Percentiles rank a stretch among this genome's conserved stretches.
Evolutionary conservation across 192 early-diverging fungal genomes (phyloP).

Genomic region (Entomortierella lignicola): DNA sequence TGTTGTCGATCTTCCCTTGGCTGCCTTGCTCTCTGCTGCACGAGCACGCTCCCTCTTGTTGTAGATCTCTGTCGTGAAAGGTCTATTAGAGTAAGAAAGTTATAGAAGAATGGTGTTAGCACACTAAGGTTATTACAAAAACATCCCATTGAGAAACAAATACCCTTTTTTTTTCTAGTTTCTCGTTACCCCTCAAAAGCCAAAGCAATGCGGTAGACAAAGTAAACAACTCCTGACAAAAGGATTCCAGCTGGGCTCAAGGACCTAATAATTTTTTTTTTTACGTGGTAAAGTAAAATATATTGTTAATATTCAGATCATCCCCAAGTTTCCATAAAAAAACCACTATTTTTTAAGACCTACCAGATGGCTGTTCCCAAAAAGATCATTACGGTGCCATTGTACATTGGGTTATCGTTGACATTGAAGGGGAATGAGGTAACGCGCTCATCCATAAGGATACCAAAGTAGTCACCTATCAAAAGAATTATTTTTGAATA

Average conservation of each 20-base stretch:
- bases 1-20: slow-evolving; percentile 5
- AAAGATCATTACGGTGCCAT: slow-evolving; percentile 89
- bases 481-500: not conserved
- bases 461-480: slow-evolving; percentile 95
- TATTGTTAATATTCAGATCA: not conserved
- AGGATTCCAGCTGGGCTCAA: slow-evolving; percentile 79
- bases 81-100: slow-evolving; percentile 56
- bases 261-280: slow-evolving; percentile 58
- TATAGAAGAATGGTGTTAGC: not conserved
- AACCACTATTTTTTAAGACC: slow-evolving; percentile 22
- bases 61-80: slow-evolving; percentile 88
- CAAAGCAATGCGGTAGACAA: slow-evolving; percentile 83
- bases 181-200: slow-evolving; percentile 80
- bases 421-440: slow-evolving; percentile 94
- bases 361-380: slow-evolving; percentile 86
- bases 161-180: no score
- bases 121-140: no score
- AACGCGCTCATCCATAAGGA: slow-evolving; percentile 86
- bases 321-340: no score
- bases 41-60: slow-evolving; percentile 57
- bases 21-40: slow-evolving; percentile 21
- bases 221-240: slow-evolving; percentile 74
- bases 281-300: not conserved
- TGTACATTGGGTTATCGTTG: slow-evolving; percentile 95
- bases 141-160: no score